A percentile compares a stretch with the other conserved stretches of the same genome.
Evolutionary conservation across 768 basidiomycete species (phyloP).

Genomic region (Russula sp.): DNA sequence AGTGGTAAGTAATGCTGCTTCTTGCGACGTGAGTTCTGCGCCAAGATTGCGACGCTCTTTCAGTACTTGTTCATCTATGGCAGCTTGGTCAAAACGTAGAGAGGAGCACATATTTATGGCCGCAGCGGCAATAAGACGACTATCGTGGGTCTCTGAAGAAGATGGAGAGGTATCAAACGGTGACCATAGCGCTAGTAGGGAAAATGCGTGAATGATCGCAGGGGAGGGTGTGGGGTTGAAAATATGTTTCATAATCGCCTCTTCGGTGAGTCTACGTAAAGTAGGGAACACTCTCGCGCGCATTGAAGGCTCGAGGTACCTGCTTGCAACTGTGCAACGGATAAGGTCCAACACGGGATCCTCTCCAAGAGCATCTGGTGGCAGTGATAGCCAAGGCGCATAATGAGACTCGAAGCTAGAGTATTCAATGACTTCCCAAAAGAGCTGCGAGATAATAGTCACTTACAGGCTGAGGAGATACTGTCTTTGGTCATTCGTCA

Average conservation of each 20-base stretch:
- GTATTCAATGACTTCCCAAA: not conserved
- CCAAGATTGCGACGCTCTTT: constrained; percentile 12
- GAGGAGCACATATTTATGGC: constrained; percentile 44
- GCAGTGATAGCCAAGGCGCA: constrained; percentile 38
- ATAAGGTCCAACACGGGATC: constrained; percentile 36
- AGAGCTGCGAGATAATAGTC: not conserved
- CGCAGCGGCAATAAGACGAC: constrained; percentile 33
- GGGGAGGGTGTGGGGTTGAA: constrained; percentile 37
- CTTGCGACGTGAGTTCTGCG: constrained; percentile 2
- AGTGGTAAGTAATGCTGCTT: not conserved
- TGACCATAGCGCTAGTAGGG: constrained; percentile 39
- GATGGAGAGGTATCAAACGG: constrained; percentile 31
- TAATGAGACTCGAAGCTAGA: constrained; percentile 38
- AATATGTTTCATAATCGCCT: constrained; percentile 33
- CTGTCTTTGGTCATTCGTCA: constrained; percentile 11
- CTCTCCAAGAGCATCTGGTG: constrained; percentile 28
- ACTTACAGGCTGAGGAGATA: constrained; percentile 17
- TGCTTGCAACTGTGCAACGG: constrained; percentile 40
- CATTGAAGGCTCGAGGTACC: constrained; percentile 34
- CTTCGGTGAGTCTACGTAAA: constrained; percentile 37
- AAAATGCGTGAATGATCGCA: constrained; percentile 36
- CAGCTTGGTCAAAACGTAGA: constrained; percentile 29
- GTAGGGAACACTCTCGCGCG: constrained; percentile 33
- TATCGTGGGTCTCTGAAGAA: constrained; percentile 31
- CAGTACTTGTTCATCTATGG: constrained; percentile 8